phyloP scores from a whole-genome alignment of 164 flowering plant genomes.

The Stephania cephalantha region DNA sequence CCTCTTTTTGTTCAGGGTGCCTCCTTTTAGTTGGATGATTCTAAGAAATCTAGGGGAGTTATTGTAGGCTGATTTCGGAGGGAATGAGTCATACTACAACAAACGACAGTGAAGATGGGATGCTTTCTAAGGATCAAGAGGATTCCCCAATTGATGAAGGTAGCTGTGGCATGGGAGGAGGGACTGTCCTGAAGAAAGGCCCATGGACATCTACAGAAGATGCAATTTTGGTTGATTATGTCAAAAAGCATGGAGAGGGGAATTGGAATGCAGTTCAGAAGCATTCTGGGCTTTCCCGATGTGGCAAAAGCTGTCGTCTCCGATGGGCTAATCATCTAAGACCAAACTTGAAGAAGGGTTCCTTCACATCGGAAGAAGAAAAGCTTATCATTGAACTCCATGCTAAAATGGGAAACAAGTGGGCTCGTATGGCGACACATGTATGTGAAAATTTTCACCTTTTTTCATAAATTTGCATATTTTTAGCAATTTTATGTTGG shows the following conservation, averaged over 20 bases:
- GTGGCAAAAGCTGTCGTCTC: constrained; percentile 91
- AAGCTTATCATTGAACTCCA: constrained; percentile 65
- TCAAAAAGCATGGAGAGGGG: constrained; percentile 79
- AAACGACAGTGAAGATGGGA: constrained; percentile 42
- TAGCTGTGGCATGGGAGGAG: constrained; percentile 30
- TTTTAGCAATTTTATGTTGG: neutral
- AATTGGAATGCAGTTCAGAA: constrained; percentile 92
- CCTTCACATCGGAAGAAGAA: constrained; percentile 77
- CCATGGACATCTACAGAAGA: constrained; percentile 91
- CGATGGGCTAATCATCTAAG: constrained; percentile 90
- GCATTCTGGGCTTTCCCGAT: constrained; percentile 71
- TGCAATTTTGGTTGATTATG: constrained; percentile 75
- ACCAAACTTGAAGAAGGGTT: constrained; percentile 81
- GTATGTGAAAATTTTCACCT: constrained; percentile 31
- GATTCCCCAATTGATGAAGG: constrained; percentile 50
- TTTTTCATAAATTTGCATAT: neutral
- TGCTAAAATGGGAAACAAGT: constrained; percentile 83
- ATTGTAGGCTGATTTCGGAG: constrained; percentile 8
- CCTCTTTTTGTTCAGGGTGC: constrained; percentile 10
- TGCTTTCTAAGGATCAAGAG: constrained; percentile 32
- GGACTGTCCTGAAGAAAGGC: constrained; percentile 61
- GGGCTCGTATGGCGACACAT: constrained; percentile 92
- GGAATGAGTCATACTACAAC: constrained; percentile 41
- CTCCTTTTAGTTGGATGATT: constrained; percentile 23
- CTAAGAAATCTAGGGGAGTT: constrained; percentile 11